A percentile compares a stretch with the other conserved stretches of the same genome.
phyloP scores from a whole-genome alignment of 1,284 basidiomycete genomes.

The Butyriboletus appendiculatus region DNA sequence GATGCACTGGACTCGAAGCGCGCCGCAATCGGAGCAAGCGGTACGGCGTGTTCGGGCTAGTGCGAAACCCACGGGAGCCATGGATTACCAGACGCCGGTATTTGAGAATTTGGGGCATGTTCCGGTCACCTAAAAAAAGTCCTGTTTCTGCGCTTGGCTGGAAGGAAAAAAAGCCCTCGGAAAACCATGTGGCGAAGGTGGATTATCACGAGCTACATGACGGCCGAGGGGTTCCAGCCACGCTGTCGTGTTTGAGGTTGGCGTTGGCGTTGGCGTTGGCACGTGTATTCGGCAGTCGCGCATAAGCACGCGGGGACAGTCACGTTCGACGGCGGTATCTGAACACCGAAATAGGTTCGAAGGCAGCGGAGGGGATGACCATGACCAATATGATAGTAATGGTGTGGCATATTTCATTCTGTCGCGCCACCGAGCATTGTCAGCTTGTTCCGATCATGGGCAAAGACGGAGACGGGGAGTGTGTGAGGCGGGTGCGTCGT shows the following conservation, averaged over 20 bases:
- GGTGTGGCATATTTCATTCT: not conserved
- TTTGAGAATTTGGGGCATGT: not conserved
- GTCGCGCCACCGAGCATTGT: slow-evolving; percentile 3
- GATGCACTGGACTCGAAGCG: slow-evolving; percentile 5
- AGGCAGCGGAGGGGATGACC: not conserved
- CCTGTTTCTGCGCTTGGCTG: not conserved
- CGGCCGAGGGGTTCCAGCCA: slow-evolving; percentile 1
- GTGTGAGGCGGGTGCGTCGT: slow-evolving; percentile 1
- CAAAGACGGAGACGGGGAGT: slow-evolving; percentile 2
- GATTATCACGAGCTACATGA: not conserved
- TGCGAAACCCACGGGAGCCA: slow-evolving; percentile 1
- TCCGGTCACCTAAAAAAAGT: slow-evolving; percentile 1
- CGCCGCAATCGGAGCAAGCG: not conserved
- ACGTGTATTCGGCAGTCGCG: not conserved
- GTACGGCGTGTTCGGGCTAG: not conserved
- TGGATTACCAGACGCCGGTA: slow-evolving; percentile 3
- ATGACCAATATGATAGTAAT: not conserved
- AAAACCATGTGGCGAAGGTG: not conserved
- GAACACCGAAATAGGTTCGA: not conserved
- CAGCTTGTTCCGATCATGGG: slow-evolving; percentile 12
- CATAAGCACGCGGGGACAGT: not conserved
- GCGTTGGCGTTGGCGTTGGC: slow-evolving; percentile 16
- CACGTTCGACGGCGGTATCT: not conserved
- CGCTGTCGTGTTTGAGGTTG: slow-evolving; percentile 11
- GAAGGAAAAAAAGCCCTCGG: not conserved